Conservation (phyloP, 2,329 filamentous ascomycete species). For the Intubia oerlemansii region DNA sequence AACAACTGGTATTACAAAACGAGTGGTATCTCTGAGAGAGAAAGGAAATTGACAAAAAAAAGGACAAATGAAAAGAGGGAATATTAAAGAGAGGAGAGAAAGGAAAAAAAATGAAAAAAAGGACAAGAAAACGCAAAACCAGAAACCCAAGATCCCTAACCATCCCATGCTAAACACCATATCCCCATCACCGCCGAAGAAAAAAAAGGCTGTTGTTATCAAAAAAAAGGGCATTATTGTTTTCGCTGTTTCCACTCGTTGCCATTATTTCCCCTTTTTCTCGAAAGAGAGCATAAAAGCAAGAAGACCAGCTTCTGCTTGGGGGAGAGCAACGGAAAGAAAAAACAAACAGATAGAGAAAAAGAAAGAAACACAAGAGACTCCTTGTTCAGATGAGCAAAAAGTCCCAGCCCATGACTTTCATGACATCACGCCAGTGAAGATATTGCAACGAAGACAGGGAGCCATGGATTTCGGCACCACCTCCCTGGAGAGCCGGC, state of each 20-base stretch:
- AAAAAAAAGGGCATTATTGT: background rate
- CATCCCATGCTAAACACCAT: no score
- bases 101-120: conserved; percentile 3
- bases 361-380: conserved; percentile 8
- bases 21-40: background rate
- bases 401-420: conserved; percentile 78
- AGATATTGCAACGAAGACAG: conserved; percentile 32
- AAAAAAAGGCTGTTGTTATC: conserved; percentile 6
- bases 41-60: background rate
- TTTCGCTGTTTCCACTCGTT: background rate
- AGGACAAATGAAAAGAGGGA: conserved; percentile 3
- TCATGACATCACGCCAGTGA: conserved; percentile 92
- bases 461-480: conserved; percentile 1
- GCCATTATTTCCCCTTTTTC: background rate
- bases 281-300: no score
- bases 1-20: background rate
- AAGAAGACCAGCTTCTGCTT: no score
- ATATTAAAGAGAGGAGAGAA: background rate
- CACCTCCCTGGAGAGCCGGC: conserved; percentile 8
- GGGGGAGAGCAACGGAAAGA: conserved; percentile 1
- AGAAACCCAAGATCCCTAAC: no score
- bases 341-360: conserved; percentile 8
- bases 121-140: conserved; percentile 3
- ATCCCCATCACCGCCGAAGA: no score
- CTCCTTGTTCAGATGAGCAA: conserved; percentile 73